Evolutionary conservation across 768 basidiomycete genomes (phyloP).

Genomic region (Dacryopinax primogenitus): DNA sequence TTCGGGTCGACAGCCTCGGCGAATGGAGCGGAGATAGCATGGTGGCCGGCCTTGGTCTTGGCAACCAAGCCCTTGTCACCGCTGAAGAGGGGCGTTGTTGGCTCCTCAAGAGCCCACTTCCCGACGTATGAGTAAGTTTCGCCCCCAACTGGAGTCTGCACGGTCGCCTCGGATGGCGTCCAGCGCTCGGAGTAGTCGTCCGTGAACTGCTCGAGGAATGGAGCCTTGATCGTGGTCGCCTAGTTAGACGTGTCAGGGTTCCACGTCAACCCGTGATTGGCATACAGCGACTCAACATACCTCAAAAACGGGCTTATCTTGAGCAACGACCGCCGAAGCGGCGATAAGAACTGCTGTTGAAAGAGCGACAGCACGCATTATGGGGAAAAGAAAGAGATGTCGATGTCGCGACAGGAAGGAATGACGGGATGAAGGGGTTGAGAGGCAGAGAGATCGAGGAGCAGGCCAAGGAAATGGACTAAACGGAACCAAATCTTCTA

Average conservation of each 20-base stretch:
- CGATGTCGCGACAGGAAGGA: conserved; percentile 25
- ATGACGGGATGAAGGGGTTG: conserved; percentile 30
- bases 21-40: conserved; percentile 95
- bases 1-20: conserved; percentile 61
- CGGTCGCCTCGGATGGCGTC: conserved; percentile 94
- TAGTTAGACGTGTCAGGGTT: conserved; percentile 24
- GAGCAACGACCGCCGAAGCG: conserved; percentile 38
- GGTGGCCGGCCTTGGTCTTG: conserved; percentile 94
- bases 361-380: conserved; percentile 80
- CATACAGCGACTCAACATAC: not conserved
- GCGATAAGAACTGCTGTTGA: conserved; percentile 56
- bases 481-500: conserved; percentile 1
- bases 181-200: conserved; percentile 82
- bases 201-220: conserved; percentile 95
- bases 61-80: conserved; percentile 90
- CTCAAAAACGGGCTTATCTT: conserved; percentile 15
- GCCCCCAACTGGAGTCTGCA: conserved; percentile 89
- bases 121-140: conserved; percentile 98
- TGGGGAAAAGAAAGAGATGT: conserved; percentile 29
- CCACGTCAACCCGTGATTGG: conserved; percentile 6
- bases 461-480: conserved; percentile 15
- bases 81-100: conserved; percentile 54
- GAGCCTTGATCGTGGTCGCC: conserved; percentile 67
- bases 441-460: conserved; percentile 30
- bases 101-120: conserved; percentile 90